Evolutionary conservation across 1,284 basidiomycete species (phyloP).

Genomic region (Singerocomus inundabilis): DNA sequence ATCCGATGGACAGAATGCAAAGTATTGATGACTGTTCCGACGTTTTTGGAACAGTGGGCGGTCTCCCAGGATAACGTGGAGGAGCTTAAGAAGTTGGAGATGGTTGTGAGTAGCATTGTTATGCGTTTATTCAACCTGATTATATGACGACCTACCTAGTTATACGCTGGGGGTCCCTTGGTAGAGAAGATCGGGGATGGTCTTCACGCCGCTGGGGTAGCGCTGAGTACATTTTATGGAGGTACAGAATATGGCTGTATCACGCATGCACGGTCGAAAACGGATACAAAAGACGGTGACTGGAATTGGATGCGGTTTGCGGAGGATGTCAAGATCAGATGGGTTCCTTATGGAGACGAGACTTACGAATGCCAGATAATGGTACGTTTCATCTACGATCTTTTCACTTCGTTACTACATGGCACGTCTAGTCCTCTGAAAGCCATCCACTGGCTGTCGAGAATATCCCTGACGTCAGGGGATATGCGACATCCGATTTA

Average conservation of each 20-base stretch:
- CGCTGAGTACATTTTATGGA: constrained; percentile 14
- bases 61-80: constrained; percentile 4
- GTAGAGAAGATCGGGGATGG: constrained; percentile 16
- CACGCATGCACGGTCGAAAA: background rate
- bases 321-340: constrained; percentile 17
- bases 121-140: background rate
- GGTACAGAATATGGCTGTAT: constrained; percentile 23
- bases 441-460: background rate
- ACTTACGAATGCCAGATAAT: constrained; percentile 8
- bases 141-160: constrained; percentile 1
- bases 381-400: background rate
- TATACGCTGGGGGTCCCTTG: constrained; percentile 21
- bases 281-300: constrained; percentile 18
- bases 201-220: constrained; percentile 20
- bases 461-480: background rate
- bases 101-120: constrained; percentile 12
- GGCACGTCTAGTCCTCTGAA: background rate
- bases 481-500: constrained; percentile 2
- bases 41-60: constrained; percentile 17
- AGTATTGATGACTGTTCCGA: constrained; percentile 12
- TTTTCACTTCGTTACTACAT: constrained; percentile 18
- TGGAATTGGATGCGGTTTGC: constrained; percentile 31
- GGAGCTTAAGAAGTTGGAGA: constrained; percentile 8
- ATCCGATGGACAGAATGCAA: constrained; percentile 4
- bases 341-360: constrained; percentile 1